Percentiles rank a stretch among this genome's conserved stretches.
These are phyloP conservation scores for Actinidia chinensis DNA, from an alignment of 179 eudicot genomes.

Conservation along the genomic window DNA sequence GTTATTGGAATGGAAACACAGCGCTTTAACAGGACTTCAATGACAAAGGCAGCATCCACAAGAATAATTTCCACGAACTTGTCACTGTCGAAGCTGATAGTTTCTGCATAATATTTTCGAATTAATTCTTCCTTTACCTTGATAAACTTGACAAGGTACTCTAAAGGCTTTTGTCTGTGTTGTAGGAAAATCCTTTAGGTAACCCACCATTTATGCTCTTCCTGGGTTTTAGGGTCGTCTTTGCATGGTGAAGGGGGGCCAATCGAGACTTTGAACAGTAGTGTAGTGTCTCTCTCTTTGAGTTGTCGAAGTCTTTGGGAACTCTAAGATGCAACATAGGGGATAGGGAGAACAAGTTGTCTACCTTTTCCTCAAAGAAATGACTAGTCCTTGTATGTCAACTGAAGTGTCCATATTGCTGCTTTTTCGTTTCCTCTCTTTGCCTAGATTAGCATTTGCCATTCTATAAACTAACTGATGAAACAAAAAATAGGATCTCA, in stretches of 20 bases:
- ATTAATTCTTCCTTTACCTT: constrained; percentile 25
- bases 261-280: background rate
- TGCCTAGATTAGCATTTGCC: too few relatives aligned
- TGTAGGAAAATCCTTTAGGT: background rate
- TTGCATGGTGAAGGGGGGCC: constrained; percentile 1
- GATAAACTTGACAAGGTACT: constrained; percentile 19
- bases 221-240: background rate
- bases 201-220: background rate
- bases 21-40: constrained; percentile 30
- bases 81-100: constrained; percentile 17
- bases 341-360: background rate
- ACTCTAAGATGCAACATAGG: background rate
- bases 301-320: background rate
- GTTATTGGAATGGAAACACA: too few relatives aligned
- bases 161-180: constrained; percentile 20
- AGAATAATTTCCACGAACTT: constrained; percentile 31
- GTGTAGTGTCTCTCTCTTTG: background rate
- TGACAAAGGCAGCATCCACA: constrained; percentile 17
- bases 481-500: too few relatives aligned
- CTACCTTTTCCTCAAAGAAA: background rate
- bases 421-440: too few relatives aligned
- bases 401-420: too few relatives aligned
- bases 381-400: background rate
- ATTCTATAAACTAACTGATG: too few relatives aligned
- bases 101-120: constrained; percentile 32